A percentile compares a stretch with the other conserved stretches of the same genome.
phyloP scores from a whole-genome alignment of 1,284 basidiomycete species.

The Sanguinoderma infundibulare region DNA sequence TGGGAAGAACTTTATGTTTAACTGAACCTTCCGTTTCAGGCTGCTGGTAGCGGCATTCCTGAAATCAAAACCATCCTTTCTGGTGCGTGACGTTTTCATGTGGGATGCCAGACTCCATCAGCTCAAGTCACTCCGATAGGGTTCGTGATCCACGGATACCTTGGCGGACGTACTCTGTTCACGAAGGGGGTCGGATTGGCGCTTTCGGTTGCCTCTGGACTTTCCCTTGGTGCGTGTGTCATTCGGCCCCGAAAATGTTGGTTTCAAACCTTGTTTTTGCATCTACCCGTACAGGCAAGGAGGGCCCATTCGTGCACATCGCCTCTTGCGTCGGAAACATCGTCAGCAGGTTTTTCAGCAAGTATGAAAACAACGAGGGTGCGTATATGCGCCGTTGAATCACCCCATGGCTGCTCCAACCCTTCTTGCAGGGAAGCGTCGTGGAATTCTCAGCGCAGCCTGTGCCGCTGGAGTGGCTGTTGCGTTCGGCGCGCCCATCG shows the following conservation, averaged over 20 bases:
- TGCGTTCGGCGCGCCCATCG: slow-evolving; percentile 91
- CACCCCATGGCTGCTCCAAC: neutral
- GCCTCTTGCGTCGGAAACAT: slow-evolving; percentile 96
- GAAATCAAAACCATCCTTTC: slow-evolving; percentile 98
- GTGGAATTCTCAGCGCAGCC: slow-evolving; percentile 91
- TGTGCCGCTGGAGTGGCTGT: slow-evolving; percentile 93
- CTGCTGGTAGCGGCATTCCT: slow-evolving; percentile 94
- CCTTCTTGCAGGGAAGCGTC: slow-evolving; percentile 70
- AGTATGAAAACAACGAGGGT: slow-evolving; percentile 96
- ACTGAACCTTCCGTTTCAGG: slow-evolving; percentile 46
- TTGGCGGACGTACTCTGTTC: slow-evolving; percentile 88
- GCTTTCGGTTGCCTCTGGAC: slow-evolving; percentile 88
- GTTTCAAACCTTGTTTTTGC: neutral
- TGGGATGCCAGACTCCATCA: neutral
- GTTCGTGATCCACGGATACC: slow-evolving; percentile 98
- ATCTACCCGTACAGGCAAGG: slow-evolving; percentile 59
- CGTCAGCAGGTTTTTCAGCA: slow-evolving; percentile 83
- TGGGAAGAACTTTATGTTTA: neutral
- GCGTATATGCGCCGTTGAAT: slow-evolving; percentile 11
- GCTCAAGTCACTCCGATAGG: slow-evolving; percentile 47
- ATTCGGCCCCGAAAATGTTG: neutral
- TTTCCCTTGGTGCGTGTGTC: slow-evolving; percentile 69
- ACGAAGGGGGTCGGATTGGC: slow-evolving; percentile 93
- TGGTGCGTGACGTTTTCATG: slow-evolving; percentile 45
- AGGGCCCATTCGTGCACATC: slow-evolving; percentile 97